Evolutionary conservation across 345 rosid genomes (phyloP).

Genomic region (Isatis tinctoria): DNA sequence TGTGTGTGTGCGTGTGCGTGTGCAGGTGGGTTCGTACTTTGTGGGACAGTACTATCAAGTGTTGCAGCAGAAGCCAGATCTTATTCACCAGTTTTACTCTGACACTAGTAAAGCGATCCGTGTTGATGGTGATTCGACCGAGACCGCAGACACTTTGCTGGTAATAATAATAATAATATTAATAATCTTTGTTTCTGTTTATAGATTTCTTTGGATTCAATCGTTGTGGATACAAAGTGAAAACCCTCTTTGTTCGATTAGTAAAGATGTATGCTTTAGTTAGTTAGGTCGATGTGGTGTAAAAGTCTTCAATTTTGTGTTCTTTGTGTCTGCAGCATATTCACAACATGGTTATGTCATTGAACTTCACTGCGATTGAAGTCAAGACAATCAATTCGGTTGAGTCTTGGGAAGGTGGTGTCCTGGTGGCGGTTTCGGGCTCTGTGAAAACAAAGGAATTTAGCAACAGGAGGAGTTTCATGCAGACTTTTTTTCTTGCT

Average conservation of each 20-base stretch:
- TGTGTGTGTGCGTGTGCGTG: neutral
- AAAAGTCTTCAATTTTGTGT: neutral
- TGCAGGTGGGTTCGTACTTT: slow-evolving; percentile 92
- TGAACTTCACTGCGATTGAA: slow-evolving; percentile 77
- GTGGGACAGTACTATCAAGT: slow-evolving; percentile 90
- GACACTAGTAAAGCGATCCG: slow-evolving; percentile 72
- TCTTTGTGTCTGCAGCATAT: slow-evolving; percentile 53
- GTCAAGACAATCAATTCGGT: slow-evolving; percentile 88
- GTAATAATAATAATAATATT: slow-evolving; percentile 36
- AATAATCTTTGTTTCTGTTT: neutral
- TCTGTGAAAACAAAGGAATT: slow-evolving; percentile 72
- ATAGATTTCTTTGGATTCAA: neutral
- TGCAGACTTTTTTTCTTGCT: slow-evolving; percentile 89
- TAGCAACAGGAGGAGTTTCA: slow-evolving; percentile 56
- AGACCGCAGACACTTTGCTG: slow-evolving; percentile 71
- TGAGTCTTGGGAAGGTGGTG: slow-evolving; percentile 83
- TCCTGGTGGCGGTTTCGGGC: slow-evolving; percentile 81
- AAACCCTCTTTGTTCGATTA: neutral
- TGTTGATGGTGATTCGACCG: slow-evolving; percentile 64
- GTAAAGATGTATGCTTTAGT: slow-evolving; percentile 7
- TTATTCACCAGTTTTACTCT: slow-evolving; percentile 79
- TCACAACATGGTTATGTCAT: slow-evolving; percentile 59
- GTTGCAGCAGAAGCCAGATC: slow-evolving; percentile 79
- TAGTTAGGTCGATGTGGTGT: neutral
- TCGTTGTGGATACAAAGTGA: too few species aligned